phyloP scores from a whole-genome alignment of 2,329 filamentous ascomycete species.

The Polytolypa hystricis region DNA sequence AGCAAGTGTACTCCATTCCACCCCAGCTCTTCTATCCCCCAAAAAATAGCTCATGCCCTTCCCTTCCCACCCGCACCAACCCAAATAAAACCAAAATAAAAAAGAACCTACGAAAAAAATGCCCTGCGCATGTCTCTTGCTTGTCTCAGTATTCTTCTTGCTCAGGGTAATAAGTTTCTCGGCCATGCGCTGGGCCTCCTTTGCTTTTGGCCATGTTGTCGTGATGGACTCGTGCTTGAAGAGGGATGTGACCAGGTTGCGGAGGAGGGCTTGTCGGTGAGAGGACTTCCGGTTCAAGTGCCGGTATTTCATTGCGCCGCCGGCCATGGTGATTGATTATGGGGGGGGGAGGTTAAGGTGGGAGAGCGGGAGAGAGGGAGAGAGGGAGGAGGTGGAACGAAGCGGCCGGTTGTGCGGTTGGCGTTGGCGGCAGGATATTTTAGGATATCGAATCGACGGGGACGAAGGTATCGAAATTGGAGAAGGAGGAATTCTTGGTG shows the following conservation, averaged over 20 bases:
- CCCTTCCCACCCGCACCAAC: too few relatives aligned
- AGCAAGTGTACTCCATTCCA: too few relatives aligned
- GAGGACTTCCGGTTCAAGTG: conserved; percentile 76
- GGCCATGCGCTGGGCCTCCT: conserved; percentile 85
- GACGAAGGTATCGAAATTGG: too few relatives aligned
- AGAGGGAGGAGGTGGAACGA: too few relatives aligned
- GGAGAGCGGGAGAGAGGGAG: too few relatives aligned
- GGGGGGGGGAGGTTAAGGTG: background rate
- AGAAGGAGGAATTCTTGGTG: too few relatives aligned
- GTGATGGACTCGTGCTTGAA: conserved; percentile 87
- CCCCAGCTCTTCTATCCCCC: too few relatives aligned
- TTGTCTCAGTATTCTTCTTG: conserved; percentile 83
- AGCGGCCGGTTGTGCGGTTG: too few relatives aligned
- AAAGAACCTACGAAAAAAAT: conserved; percentile 67
- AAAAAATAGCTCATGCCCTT: too few relatives aligned
- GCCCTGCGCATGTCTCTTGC: conserved; percentile 59
- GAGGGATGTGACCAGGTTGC: conserved; percentile 90
- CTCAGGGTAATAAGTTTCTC: conserved; percentile 91
- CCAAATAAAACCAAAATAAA: conserved; percentile 1
- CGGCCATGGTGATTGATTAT: conserved; percentile 55
- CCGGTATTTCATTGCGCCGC: conserved; percentile 76
- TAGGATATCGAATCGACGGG: too few relatives aligned
- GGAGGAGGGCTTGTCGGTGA: conserved; percentile 82
- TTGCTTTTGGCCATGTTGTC: conserved; percentile 93
- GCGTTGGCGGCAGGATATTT: too few relatives aligned